Evolutionary conservation across 331 rosid genomes (phyloP).

Genomic region (Erythrophleum ivorense): DNA sequence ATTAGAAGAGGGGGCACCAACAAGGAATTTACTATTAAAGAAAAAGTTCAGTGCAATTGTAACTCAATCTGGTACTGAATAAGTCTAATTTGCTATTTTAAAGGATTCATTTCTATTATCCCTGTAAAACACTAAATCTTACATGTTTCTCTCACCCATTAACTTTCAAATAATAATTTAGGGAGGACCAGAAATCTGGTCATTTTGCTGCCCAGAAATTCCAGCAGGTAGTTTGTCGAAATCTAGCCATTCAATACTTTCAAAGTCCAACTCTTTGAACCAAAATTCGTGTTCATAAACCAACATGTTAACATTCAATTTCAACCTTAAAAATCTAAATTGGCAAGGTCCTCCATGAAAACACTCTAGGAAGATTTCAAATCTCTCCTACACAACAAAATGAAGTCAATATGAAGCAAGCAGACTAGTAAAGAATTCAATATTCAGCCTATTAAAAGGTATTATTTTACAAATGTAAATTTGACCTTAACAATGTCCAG

Average conservation of each 20-base stretch:
- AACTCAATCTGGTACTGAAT: background rate
- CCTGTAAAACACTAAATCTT: background rate
- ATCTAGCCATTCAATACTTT: background rate
- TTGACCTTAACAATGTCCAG: background rate
- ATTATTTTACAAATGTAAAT: conserved; percentile 11
- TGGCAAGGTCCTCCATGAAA: conserved; percentile 5
- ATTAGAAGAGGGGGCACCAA: background rate
- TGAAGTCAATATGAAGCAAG: background rate
- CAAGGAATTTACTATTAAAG: background rate
- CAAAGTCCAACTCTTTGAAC: conserved; percentile 7
- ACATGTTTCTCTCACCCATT: conserved; percentile 16
- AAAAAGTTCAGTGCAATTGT: background rate
- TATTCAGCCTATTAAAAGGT: background rate
- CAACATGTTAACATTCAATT: conserved; percentile 9
- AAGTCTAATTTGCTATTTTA: background rate
- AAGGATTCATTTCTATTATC: conserved; percentile 6
- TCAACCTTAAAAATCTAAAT: background rate
- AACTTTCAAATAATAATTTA: conserved; percentile 1
- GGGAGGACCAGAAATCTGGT: background rate
- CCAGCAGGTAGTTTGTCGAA: background rate
- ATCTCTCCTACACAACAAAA: background rate
- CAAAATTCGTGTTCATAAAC: background rate
- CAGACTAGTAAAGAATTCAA: background rate
- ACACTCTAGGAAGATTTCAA: background rate
- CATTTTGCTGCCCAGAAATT: background rate